A percentile compares a stretch with the other conserved stretches of the same genome.
Evolutionary conservation across 2,329 filamentous ascomycete genomes (phyloP).

Genomic region (Talaromyces pinophilus): DNA sequence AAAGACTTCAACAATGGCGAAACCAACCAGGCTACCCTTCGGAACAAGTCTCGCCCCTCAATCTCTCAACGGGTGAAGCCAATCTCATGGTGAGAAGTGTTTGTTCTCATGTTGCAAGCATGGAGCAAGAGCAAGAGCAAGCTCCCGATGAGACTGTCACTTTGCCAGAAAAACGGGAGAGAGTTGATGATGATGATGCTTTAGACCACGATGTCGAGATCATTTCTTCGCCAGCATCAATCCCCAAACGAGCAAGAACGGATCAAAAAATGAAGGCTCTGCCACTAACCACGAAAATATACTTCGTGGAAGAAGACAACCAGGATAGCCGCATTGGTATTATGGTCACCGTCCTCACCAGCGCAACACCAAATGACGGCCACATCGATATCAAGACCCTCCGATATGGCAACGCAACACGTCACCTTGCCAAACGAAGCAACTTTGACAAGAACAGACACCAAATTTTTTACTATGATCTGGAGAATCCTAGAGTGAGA

Average conservation of each 20-base stretch:
- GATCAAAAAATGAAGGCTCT: not conserved
- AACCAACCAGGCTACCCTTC: not conserved
- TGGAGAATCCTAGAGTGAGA: not conserved
- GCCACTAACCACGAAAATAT: not conserved
- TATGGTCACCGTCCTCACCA: not conserved
- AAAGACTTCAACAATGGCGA: not conserved
- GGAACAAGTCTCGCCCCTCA: not conserved
- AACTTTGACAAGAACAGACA: not conserved
- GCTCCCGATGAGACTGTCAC: no score
- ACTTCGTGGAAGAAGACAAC: conserved; percentile 2
- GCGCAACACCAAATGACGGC: not conserved
- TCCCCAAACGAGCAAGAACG: not conserved
- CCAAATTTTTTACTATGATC: conserved; percentile 1
- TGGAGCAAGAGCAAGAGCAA: not conserved
- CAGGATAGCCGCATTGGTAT: not conserved
- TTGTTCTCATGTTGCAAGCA: not conserved
- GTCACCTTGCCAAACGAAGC: not conserved
- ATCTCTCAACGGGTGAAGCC: not conserved
- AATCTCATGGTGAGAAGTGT: not conserved
- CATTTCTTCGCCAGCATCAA: not conserved
- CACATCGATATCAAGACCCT: not conserved
- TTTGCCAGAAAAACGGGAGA: not conserved
- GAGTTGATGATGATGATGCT: not conserved
- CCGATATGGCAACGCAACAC: not conserved
- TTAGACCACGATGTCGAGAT: not conserved